phyloP scores from a whole-genome alignment of 2,329 filamentous ascomycete species.

The Calonectria naviculata region DNA sequence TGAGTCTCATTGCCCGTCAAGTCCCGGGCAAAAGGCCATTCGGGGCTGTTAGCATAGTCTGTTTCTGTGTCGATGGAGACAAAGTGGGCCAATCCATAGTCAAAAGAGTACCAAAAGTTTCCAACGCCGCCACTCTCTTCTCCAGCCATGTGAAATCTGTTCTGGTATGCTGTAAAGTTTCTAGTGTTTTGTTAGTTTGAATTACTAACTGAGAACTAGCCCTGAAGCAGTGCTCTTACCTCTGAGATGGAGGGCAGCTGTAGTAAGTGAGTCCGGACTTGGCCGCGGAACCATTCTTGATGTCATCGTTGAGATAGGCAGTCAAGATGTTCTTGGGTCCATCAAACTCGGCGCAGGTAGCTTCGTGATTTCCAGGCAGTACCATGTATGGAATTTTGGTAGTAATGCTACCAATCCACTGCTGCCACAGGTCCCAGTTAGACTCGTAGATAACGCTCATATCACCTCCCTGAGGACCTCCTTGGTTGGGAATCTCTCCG shows the following conservation, averaged over 20 bases:
- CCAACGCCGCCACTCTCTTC: slow-evolving; percentile 57
- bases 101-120: slow-evolving; percentile 67
- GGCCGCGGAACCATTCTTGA: slow-evolving; percentile 53
- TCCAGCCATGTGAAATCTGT: slow-evolving; percentile 64
- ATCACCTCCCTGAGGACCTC: slow-evolving; percentile 58
- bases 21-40: slow-evolving; percentile 56
- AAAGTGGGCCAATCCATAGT: slow-evolving; percentile 65
- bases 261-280: slow-evolving; percentile 57
- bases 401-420: slow-evolving; percentile 57
- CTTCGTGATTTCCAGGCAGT: slow-evolving; percentile 62
- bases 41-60: slow-evolving; percentile 60
- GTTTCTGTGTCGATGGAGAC: slow-evolving; percentile 60
- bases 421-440: slow-evolving; percentile 64
- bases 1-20: slow-evolving; percentile 51
- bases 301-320: slow-evolving; percentile 57
- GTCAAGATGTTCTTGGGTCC: slow-evolving; percentile 55
- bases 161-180: slow-evolving; percentile 62
- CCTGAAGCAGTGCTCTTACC: slow-evolving; percentile 21
- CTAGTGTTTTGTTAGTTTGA: neutral
- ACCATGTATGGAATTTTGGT: slow-evolving; percentile 61
- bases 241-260: slow-evolving; percentile 62
- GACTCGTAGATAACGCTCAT: slow-evolving; percentile 61
- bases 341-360: slow-evolving; percentile 60
- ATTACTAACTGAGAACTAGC: neutral
- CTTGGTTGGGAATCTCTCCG: slow-evolving; percentile 58